phyloP scores from a whole-genome alignment of 352 stramenopile species.

The Globisporangium ultimum region DNA sequence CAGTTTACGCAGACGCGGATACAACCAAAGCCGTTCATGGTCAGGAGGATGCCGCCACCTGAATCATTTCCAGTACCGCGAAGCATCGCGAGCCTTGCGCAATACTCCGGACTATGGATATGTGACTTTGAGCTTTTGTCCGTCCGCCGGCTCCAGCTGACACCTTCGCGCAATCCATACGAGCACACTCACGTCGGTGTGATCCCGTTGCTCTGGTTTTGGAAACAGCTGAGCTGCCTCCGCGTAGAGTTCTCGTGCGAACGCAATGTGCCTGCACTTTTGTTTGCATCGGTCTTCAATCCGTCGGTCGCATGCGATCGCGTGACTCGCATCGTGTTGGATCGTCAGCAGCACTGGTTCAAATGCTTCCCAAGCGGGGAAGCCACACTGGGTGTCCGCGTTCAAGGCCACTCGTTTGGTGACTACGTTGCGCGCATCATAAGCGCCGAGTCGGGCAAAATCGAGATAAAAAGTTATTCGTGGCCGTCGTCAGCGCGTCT shows the following conservation, averaged over 20 bases:
- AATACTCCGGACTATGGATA: neutral
- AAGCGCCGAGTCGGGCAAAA: too few relatives aligned
- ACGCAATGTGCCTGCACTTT: neutral
- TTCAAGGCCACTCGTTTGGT: neutral
- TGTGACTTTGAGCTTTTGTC: neutral
- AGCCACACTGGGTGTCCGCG: neutral
- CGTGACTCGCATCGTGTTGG: neutral
- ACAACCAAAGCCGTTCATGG: too few relatives aligned
- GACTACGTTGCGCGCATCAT: neutral
- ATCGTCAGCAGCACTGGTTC: constrained; percentile 7
- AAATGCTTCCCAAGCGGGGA: constrained; percentile 2
- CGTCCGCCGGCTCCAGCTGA: neutral
- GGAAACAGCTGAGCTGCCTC: constrained; percentile 3
- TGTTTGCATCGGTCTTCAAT: constrained; percentile 3
- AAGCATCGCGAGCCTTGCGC: too few relatives aligned
- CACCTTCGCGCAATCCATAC: too few relatives aligned
- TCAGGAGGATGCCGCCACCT: too few relatives aligned
- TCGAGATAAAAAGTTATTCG: too few relatives aligned
- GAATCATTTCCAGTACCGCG: neutral
- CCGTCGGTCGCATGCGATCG: too few relatives aligned
- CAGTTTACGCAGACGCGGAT: too few relatives aligned
- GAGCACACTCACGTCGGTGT: too few relatives aligned
- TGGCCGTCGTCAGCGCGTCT: too few relatives aligned
- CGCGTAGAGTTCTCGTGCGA: neutral
- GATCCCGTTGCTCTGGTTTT: constrained; percentile 1